phyloP scores from a whole-genome alignment of 257 asterid species.

The Solanum appendiculatum region DNA sequence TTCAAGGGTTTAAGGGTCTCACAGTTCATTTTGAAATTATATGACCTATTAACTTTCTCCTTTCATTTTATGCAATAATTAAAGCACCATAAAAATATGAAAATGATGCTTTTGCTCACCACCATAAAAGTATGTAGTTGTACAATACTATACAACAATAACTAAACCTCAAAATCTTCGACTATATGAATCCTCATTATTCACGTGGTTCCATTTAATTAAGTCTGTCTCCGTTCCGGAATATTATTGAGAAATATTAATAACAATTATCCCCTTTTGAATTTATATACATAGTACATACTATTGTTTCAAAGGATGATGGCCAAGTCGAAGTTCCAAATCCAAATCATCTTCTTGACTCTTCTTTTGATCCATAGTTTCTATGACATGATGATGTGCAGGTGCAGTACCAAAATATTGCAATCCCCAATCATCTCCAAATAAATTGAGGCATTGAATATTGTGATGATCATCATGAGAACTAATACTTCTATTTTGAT shows the following conservation, averaged over 20 bases:
- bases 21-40: neutral
- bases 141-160: neutral
- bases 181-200: too few species aligned
- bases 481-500: neutral
- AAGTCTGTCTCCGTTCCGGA: neutral
- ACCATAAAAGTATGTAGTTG: neutral
- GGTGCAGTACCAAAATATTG: neutral
- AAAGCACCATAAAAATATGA: neutral
- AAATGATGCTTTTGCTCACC: neutral
- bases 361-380: constrained; percentile 1
- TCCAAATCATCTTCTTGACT: constrained; percentile 44
- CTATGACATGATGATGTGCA: neutral
- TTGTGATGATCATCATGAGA: neutral
- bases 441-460: neutral
- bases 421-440: constrained; percentile 33
- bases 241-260: neutral
- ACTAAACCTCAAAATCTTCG: neutral
- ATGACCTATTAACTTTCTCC: neutral
- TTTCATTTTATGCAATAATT: neutral
- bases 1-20: neutral
- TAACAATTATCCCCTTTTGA: neutral
- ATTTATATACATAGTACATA: neutral
- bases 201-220: neutral
- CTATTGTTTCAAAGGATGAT: neutral
- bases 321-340: constrained; percentile 79